A percentile compares a stretch with the other conserved stretches of the same genome.
Evolutionary conservation across 2,329 filamentous ascomycete species (phyloP).

Genomic region (Stachybotrys chlorohalonatus): DNA sequence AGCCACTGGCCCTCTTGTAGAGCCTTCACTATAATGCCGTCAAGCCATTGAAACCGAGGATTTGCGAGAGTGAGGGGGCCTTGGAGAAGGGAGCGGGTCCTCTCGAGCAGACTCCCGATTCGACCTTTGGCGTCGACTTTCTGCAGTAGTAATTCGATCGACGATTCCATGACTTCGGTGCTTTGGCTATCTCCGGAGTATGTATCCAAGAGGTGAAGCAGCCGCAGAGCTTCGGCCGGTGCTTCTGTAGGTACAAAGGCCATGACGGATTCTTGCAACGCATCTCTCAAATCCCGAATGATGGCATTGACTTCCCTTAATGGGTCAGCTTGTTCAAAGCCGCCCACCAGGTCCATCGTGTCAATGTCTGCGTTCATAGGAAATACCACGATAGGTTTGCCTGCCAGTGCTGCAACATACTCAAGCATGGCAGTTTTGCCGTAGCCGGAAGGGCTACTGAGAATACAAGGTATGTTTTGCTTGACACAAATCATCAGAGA

Average conservation of each 20-base stretch:
- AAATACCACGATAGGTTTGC: constrained; percentile 70
- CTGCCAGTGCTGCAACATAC: constrained; percentile 70
- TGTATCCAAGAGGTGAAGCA: constrained; percentile 41
- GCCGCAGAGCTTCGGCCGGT: constrained; percentile 35
- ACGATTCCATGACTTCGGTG: constrained; percentile 26
- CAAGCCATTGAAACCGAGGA: constrained; percentile 90
- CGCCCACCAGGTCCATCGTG: constrained; percentile 93
- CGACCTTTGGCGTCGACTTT: constrained; percentile 33
- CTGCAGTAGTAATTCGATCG: constrained; percentile 29
- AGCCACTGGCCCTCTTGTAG: constrained; percentile 84
- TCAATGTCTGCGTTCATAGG: constrained; percentile 92
- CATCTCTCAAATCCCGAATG: constrained; percentile 38
- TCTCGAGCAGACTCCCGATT: constrained; percentile 37
- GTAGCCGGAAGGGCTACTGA: constrained; percentile 76
- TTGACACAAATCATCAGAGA: constrained; percentile 81
- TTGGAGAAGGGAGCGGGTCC: constrained; percentile 40
- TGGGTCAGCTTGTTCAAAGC: constrained; percentile 89
- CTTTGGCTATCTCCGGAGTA: constrained; percentile 27
- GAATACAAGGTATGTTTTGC: constrained; percentile 78
- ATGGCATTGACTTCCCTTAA: constrained; percentile 58
- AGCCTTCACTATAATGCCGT: constrained; percentile 84
- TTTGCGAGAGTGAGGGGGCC: constrained; percentile 52
- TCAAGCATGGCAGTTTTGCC: constrained; percentile 79
- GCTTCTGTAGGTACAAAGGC: constrained; percentile 36
- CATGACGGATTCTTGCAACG: constrained; percentile 42